These are phyloP conservation scores for Colletotrichum tofieldiae DNA, from an alignment of 2,329 filamentous ascomycete species.

Conservation along the genomic window DNA sequence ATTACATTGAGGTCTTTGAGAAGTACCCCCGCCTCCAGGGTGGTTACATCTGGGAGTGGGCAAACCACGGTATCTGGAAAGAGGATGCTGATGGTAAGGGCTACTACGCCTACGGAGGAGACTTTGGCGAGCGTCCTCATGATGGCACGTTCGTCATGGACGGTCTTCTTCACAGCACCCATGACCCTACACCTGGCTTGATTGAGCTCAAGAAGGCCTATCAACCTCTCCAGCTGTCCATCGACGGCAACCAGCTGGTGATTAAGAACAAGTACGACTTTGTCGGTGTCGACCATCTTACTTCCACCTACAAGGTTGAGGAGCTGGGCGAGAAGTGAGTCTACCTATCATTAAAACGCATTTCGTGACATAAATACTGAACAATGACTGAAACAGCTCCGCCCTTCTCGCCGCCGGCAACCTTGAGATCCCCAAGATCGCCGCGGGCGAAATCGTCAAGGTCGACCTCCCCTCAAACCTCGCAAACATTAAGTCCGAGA, in stretches of 20 bases:
- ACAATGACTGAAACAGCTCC: constrained; percentile 44
- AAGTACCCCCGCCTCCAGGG: constrained; percentile 75
- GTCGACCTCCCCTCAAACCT: constrained; percentile 52
- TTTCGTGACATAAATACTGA: background rate
- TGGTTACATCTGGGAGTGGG: constrained; percentile 79
- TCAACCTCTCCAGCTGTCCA: constrained; percentile 64
- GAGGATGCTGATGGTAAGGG: constrained; percentile 58
- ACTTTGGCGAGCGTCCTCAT: constrained; percentile 74
- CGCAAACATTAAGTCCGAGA: constrained; percentile 49
- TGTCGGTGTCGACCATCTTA: constrained; percentile 59
- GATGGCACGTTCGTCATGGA: constrained; percentile 76
- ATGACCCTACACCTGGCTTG: constrained; percentile 71
- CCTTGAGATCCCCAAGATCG: constrained; percentile 58
- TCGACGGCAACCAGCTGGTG: constrained; percentile 55
- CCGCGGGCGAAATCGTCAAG: constrained; percentile 55
- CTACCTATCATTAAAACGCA: background rate
- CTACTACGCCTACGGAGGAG: constrained; percentile 74
- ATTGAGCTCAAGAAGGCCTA: constrained; percentile 72
- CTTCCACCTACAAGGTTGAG: constrained; percentile 61
- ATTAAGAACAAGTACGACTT: constrained; percentile 65
- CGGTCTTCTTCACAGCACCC: constrained; percentile 68
- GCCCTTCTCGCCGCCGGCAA: constrained; percentile 53
- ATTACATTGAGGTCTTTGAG: constrained; percentile 77
- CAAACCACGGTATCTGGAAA: constrained; percentile 71
- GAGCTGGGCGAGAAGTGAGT: constrained; percentile 59